phyloP scores from a whole-genome alignment of 139 green algal genomes.

The Tetratostichococcus sp. region DNA sequence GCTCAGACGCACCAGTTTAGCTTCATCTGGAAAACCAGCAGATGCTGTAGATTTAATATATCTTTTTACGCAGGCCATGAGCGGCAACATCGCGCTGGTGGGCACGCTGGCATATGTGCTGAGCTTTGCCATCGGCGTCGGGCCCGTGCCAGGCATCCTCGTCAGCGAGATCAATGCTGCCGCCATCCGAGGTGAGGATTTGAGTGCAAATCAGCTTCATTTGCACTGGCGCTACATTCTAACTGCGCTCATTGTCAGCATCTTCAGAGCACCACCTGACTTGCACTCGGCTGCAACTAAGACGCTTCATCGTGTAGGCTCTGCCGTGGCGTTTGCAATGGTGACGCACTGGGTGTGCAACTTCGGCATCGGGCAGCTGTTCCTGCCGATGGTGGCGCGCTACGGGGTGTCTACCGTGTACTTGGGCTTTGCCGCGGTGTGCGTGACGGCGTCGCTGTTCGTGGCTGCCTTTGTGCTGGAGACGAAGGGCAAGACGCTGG shows the following conservation, averaged over 20 bases:
- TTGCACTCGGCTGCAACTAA: too few species aligned
- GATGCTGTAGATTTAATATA: too few species aligned
- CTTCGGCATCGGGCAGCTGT: conserved; percentile 80
- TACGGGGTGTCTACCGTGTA: conserved; percentile 65
- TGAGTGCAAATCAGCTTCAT: too few species aligned
- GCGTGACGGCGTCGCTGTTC: conserved; percentile 47
- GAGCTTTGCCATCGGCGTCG: conserved; percentile 83
- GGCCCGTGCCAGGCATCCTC: conserved; percentile 87
- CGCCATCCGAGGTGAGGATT: conserved; percentile 71
- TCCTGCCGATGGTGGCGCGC: conserved; percentile 52
- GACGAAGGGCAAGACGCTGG: conserved; percentile 73
- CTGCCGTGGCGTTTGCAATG: conserved; percentile 55
- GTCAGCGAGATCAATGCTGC: conserved; percentile 84
- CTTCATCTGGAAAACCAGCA: too few species aligned
- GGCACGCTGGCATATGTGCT: conserved; percentile 89
- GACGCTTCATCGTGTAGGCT: conserved; percentile 31
- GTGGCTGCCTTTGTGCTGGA: conserved; percentile 54
- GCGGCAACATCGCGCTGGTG: conserved; percentile 56
- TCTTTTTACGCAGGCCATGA: background rate
- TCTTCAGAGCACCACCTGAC: too few species aligned
- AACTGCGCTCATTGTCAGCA: too few species aligned
- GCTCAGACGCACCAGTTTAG: too few species aligned
- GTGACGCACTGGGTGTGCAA: conserved; percentile 78
- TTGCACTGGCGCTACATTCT: too few species aligned
- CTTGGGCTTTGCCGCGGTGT: conserved; percentile 71